Evolutionary conservation across 2,329 filamentous ascomycete genomes (phyloP), one percentile per base, ranked within the genome.

Genomic region (Pezicula neosporulosa): DNA sequence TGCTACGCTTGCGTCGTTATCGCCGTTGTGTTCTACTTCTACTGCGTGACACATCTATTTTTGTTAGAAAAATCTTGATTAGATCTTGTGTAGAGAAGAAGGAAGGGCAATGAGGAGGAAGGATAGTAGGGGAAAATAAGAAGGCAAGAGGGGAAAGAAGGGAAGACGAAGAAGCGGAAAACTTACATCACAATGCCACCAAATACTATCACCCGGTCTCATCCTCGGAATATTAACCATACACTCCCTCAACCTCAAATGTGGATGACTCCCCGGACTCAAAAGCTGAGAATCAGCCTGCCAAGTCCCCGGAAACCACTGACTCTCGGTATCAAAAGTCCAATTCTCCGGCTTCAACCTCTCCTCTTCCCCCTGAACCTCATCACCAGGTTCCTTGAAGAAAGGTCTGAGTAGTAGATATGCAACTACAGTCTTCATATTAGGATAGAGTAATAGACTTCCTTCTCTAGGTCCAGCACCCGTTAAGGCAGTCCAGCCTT

Each of bases 401-500:
- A 75, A 73, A 1, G 71, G 71, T 10, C 71, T 63, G n/a, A 75
- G 62, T 8, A 75, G 55, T 42, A 73, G 51, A 50, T 74, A 75
- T 2, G 70, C 67, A 12, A 73, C 66, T 13, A 62, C 63, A 3
- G 57, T 60, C 8, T 61, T 60, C 18, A 73, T 60, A 50, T 72
- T 67, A 1, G 72, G 72, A 48, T 70, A 72, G 5, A 75, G 49
- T 53, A 73, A 58, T 27, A 75, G 53, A 2, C 65, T 70, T 10
- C 72, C 72, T 52, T 72, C 67, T 6, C 60, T 54, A 2, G 65
- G 56, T 2, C 58, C 66, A 2, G 68, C 65, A 5, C 58, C 59
- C 0, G 70, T 73, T 16, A 73, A 60, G 2, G 70, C 72, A 3
- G 71, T 74, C 72, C 70, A 74, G 33, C 71, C 72, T 55, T 73